phyloP scores from a whole-genome alignment of 352 stramenopile genomes.

The Phytophthora pini region DNA sequence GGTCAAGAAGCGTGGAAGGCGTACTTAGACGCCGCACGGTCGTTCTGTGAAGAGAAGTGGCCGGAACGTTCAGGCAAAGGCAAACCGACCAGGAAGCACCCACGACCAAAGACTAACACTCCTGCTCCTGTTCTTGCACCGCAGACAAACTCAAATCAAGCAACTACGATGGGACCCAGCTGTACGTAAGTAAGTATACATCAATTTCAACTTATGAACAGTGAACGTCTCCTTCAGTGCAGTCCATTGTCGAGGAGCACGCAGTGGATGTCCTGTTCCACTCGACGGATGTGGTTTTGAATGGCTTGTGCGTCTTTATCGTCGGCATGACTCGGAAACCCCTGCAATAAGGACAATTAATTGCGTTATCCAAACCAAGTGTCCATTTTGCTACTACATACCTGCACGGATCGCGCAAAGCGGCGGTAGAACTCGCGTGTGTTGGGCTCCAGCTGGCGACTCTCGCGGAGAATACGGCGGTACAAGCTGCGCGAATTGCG shows the following conservation, averaged over 20 bases:
- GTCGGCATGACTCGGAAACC: constrained; percentile 43
- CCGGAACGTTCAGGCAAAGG: constrained; percentile 61
- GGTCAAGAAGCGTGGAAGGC: constrained; percentile 44
- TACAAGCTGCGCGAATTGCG: constrained; percentile 45
- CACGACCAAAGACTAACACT: constrained; percentile 28
- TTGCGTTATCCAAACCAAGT: neutral
- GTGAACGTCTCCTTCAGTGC: constrained; percentile 5
- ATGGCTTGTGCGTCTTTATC: constrained; percentile 45
- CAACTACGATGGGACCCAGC: neutral
- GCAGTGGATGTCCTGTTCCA: constrained; percentile 58
- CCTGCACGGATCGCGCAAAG: constrained; percentile 46
- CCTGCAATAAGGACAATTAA: constrained; percentile 25
- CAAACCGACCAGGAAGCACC: constrained; percentile 42
- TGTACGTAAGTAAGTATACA: neutral
- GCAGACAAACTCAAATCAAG: neutral
- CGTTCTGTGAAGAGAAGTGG: constrained; percentile 73
- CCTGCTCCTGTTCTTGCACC: neutral
- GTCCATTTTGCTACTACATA: neutral
- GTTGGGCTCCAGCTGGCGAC: constrained; percentile 45
- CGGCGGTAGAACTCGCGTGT: constrained; percentile 52
- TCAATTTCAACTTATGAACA: neutral
- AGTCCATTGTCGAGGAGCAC: constrained; percentile 48
- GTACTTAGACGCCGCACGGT: constrained; percentile 43
- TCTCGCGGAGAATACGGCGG: constrained; percentile 51
- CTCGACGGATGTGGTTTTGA: constrained; percentile 38